Evolutionary conservation across 2,329 filamentous ascomycete genomes (phyloP).

Genomic region (Paraphoma chrysanthemicola): DNA sequence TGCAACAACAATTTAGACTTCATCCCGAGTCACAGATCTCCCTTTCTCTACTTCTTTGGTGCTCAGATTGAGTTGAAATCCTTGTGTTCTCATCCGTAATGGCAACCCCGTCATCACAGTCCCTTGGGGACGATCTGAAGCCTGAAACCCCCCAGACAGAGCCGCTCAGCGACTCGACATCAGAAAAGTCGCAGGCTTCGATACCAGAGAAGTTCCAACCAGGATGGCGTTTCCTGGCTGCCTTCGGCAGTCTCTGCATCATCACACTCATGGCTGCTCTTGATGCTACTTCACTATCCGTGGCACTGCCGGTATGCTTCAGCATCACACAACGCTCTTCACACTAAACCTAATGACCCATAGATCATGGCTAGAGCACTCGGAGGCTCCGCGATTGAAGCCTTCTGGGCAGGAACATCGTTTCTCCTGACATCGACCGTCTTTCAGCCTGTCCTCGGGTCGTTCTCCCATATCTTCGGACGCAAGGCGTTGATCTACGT

Average conservation of each 20-base stretch:
- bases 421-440: conserved; percentile 50
- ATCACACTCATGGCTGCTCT: conserved; percentile 69
- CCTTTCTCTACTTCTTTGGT: no score
- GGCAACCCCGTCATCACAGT: conserved; percentile 15
- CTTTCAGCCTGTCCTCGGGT: conserved; percentile 50
- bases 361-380: conserved; percentile 48
- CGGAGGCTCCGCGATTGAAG: conserved; percentile 48
- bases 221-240: conserved; percentile 35
- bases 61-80: not conserved
- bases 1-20: not conserved
- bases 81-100: not conserved
- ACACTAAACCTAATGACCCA: conserved; percentile 4
- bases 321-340: not conserved
- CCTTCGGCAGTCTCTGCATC: conserved; percentile 57
- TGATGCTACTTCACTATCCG: conserved; percentile 70
- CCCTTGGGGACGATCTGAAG: conserved; percentile 16
- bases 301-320: conserved; percentile 57
- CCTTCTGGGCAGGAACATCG: conserved; percentile 52
- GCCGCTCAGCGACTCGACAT: conserved; percentile 11
- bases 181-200: conserved; percentile 12
- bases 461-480: conserved; percentile 50
- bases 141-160: conserved; percentile 6
- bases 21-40: no score
- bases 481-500: conserved; percentile 48
- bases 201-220: conserved; percentile 34